These are phyloP conservation scores for Jasminum sambac DNA, from an alignment of 257 asterid species.

Conservation along the genomic window DNA sequence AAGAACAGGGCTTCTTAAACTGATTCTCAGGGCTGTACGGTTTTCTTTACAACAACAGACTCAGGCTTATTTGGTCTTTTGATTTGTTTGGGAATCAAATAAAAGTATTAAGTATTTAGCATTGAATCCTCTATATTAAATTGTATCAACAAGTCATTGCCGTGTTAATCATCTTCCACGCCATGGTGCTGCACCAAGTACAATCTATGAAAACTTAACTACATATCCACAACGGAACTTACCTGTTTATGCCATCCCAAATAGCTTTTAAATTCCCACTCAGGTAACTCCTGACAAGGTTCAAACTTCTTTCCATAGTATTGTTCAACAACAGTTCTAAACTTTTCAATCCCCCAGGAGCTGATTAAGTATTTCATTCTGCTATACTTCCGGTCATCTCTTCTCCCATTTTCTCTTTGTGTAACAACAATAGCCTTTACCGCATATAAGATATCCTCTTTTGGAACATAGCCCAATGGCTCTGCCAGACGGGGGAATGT, in stretches of 20 bases:
- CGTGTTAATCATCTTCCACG: slow-evolving; percentile 44
- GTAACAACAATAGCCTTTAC: slow-evolving; percentile 95
- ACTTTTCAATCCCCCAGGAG: slow-evolving; percentile 98
- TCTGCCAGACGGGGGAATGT: slow-evolving; percentile 58
- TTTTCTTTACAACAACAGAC: background rate
- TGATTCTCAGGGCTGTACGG: slow-evolving; percentile 17
- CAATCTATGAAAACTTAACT: background rate
- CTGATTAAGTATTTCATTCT: slow-evolving; percentile 92
- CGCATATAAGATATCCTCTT: slow-evolving; percentile 85
- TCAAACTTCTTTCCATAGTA: slow-evolving; percentile 87
- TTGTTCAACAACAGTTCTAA: slow-evolving; percentile 77
- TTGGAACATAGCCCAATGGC: slow-evolving; percentile 74
- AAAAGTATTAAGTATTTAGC: background rate
- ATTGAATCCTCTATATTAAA: slow-evolving; percentile 40
- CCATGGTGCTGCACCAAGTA: slow-evolving; percentile 7
- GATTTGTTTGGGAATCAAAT: background rate
- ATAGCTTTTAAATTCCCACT: slow-evolving; percentile 95
- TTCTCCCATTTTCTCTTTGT: slow-evolving; percentile 91
- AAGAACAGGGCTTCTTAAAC: slow-evolving; percentile 23
- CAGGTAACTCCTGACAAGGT: slow-evolving; percentile 78
- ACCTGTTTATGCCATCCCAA: slow-evolving; percentile 99
- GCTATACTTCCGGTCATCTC: slow-evolving; percentile 97
- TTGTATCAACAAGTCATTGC: slow-evolving; percentile 45
- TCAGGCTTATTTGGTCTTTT: background rate
- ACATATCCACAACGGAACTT: slow-evolving; percentile 7